A percentile compares a stretch with the other conserved stretches of the same genome.
Conservation (phyloP, 2,329 filamentous ascomycete species). For the Penicillium paneum region DNA sequence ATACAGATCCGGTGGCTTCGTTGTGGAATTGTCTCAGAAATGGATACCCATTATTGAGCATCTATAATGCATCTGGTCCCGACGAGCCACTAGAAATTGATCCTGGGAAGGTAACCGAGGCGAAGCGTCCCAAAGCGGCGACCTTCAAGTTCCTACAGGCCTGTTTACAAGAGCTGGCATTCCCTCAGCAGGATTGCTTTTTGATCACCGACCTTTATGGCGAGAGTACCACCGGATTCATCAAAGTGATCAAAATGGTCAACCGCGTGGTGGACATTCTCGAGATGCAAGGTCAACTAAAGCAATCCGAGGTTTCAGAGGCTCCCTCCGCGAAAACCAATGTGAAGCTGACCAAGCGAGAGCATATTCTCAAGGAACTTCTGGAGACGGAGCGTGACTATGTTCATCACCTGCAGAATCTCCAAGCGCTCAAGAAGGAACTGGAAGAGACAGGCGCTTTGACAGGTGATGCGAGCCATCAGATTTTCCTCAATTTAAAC, state of each 20-base stretch:
- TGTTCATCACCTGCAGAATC: slow-evolving; percentile 90
- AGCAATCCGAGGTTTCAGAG: slow-evolving; percentile 52
- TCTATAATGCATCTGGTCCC: slow-evolving; percentile 84
- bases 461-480: slow-evolving; percentile 83
- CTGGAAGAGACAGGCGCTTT: slow-evolving; percentile 84
- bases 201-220: slow-evolving; percentile 88
- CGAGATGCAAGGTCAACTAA: slow-evolving; percentile 73
- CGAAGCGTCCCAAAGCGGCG: slow-evolving; percentile 78
- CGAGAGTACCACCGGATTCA: slow-evolving; percentile 93
- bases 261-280: slow-evolving; percentile 88
- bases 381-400: slow-evolving; percentile 97
- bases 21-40: slow-evolving; percentile 83
- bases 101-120: slow-evolving; percentile 59
- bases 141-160: slow-evolving; percentile 91
- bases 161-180: slow-evolving; percentile 76
- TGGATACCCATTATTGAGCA: slow-evolving; percentile 77
- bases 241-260: slow-evolving; percentile 92
- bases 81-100: slow-evolving; percentile 66
- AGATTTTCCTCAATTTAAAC: slow-evolving; percentile 96
- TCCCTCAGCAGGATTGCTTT: slow-evolving; percentile 80
- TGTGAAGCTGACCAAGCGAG: slow-evolving; percentile 66
- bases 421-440: slow-evolving; percentile 87
- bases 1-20: slow-evolving; percentile 79
- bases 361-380: slow-evolving; percentile 87
- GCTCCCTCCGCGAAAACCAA: slow-evolving; percentile 48